Evolutionary conservation across 164 flowering plant species (phyloP), one percentile per base, ranked within the genome.

Genomic region (Stephania yunnanensis): DNA sequence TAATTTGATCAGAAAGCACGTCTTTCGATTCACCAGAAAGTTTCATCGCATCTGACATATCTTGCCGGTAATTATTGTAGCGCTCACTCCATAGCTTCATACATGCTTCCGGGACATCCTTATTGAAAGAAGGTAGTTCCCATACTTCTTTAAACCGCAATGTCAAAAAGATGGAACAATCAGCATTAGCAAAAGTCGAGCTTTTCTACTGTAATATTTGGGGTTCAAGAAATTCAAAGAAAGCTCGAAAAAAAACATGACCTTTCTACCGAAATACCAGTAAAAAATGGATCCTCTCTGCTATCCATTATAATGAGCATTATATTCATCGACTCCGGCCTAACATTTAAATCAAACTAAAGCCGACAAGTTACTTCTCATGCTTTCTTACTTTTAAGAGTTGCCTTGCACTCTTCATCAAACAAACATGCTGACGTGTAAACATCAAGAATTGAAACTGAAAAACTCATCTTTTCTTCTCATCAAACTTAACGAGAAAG

Each of bases 111-210:
- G 90, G 88, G 45, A 86, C 80, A 48, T 82, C 83, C 46, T 64
- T 82, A 64, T 81, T 82, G 30, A 95, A 89, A 78, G 81, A 81
- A 3, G 97, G 87, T 1, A 90, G 84, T 72, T 80, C 85, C 87
- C 77, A 71, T 42, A 88, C 72, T 53, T 87, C 97, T 90, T 50
- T 73, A 82, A 7, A 71, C 48, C 10, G 46, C 30, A 68, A 29
- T 74, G 5, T 31, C 29, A 45, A 45, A 64, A 61, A 58, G 25
- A 25, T 66, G 1, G 52, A 29, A 67, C 10, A 44, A 63, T 5
- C 19, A 74, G 13, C 10, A 72, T 17, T 30, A 10, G 70, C 29
- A 71, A 31, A 46, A 46, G 58, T 70, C 20, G 15, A 30, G 42
- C 42, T 36, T 36, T 36, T 36, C 42, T 36, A 69, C 25, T 7